Conservation (phyloP, 2,329 filamentous ascomycete genomes). For the Hypomyces perniciosus region DNA sequence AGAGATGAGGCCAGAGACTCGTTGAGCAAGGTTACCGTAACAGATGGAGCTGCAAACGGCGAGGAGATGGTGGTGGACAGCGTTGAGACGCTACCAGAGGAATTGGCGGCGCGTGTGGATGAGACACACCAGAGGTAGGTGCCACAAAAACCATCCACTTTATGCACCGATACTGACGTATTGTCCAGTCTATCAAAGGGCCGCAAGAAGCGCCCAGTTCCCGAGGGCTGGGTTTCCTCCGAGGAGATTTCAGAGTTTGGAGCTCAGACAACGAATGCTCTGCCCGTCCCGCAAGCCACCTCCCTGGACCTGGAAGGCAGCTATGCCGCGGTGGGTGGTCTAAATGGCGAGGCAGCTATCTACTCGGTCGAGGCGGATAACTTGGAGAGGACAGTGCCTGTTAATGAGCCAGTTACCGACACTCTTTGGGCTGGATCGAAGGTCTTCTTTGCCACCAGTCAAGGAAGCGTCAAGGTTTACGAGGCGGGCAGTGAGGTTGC, state of each 20-base stretch:
- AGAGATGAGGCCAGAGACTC: conserved; percentile 88
- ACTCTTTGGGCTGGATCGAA: conserved; percentile 60
- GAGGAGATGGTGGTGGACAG: conserved; percentile 91
- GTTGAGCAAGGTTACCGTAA: conserved; percentile 76
- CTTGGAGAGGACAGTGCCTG: conserved; percentile 60
- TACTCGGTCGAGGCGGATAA: conserved; percentile 67
- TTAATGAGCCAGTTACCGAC: conserved; percentile 62
- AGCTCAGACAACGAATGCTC: conserved; percentile 38
- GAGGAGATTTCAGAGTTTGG: conserved; percentile 58
- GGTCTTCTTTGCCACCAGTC: conserved; percentile 66
- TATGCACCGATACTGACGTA: conserved; percentile 11
- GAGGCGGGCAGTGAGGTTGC: conserved; percentile 63
- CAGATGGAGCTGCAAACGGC: conserved; percentile 49
- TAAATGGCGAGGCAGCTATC: conserved; percentile 67
- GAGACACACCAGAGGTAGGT: conserved; percentile 72
- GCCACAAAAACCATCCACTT: not conserved
- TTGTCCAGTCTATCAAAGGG: conserved; percentile 70
- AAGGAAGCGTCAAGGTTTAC: conserved; percentile 75
- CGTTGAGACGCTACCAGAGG: conserved; percentile 65
- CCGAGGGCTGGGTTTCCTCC: conserved; percentile 74
- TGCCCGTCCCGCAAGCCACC: conserved; percentile 43
- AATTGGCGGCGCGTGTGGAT: conserved; percentile 67
- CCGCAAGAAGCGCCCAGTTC: conserved; percentile 82
- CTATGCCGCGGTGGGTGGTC: conserved; percentile 67
- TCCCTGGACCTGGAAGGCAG: conserved; percentile 50